Evolutionary conservation across 768 basidiomycete genomes (phyloP).

Genomic region (Nevesoporus exiguus): DNA sequence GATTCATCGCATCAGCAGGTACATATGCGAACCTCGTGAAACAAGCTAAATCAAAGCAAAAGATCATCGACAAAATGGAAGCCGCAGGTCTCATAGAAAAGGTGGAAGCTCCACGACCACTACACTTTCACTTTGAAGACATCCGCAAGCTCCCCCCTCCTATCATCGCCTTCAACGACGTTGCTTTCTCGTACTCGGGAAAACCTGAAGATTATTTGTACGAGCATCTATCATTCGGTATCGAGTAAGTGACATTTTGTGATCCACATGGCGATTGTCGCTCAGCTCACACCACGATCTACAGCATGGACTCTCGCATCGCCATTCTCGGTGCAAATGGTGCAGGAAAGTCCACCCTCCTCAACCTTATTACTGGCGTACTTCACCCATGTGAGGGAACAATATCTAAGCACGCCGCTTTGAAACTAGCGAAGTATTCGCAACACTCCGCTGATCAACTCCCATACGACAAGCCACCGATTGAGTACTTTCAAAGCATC

Average conservation of each 20-base stretch:
- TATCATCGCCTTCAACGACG: conserved; percentile 92
- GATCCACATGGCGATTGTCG: conserved; percentile 3
- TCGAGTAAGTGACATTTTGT: conserved; percentile 65
- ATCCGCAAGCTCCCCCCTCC: conserved; percentile 91
- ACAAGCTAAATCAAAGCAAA: conserved; percentile 99
- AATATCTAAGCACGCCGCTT: conserved; percentile 78
- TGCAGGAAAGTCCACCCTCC: conserved; percentile 88
- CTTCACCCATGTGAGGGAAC: conserved; percentile 84
- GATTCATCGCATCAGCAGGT: conserved; percentile 99
- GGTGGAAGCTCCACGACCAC: conserved; percentile 66
- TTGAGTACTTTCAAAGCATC: conserved; percentile 88
- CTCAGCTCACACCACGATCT: conserved; percentile 5
- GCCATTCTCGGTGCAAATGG: conserved; percentile 97
- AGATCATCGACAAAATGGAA: conserved; percentile 99
- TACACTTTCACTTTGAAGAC: conserved; percentile 96
- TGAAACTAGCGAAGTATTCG: conserved; percentile 98
- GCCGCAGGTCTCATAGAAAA: conserved; percentile 96
- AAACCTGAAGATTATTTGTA: conserved; percentile 87
- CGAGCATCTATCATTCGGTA: conserved; percentile 89
- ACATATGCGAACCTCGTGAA: conserved; percentile 98
- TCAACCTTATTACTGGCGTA: conserved; percentile 82
- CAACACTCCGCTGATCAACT: conserved; percentile 99
- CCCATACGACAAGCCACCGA: conserved; percentile 84
- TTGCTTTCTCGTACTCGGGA: conserved; percentile 95
- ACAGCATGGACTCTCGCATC: conserved; percentile 88